Evolutionary conservation across 371 early-diverging fungal genomes (phyloP).

Genomic region (Circinella minor): DNA sequence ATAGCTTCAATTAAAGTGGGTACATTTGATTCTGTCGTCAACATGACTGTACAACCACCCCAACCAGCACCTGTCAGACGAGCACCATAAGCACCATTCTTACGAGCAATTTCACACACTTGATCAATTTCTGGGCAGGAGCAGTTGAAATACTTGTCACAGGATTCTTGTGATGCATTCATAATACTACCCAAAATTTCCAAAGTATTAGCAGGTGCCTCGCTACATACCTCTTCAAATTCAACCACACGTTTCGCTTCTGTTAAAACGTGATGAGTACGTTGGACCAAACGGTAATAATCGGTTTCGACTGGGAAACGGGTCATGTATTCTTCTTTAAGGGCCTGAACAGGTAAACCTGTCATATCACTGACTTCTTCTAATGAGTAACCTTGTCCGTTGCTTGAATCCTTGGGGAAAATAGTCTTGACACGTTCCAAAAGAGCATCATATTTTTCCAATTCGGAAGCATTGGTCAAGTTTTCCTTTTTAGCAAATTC

Average conservation of each 20-base stretch:
- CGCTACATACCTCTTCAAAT: conserved; percentile 75
- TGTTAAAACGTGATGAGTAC: conserved; percentile 83
- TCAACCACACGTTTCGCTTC: conserved; percentile 86
- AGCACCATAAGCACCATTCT: conserved; percentile 81
- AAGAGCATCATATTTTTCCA: conserved; percentile 19
- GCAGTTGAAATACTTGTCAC: conserved; percentile 84
- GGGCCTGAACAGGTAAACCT: conserved; percentile 54
- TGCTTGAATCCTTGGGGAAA: conserved; percentile 33
- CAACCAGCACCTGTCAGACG: conserved; percentile 95
- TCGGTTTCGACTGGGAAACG: conserved; percentile 73
- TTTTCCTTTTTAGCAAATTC: neutral
- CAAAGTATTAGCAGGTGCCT: conserved; percentile 37
- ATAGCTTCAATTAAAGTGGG: conserved; percentile 65
- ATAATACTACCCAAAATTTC: conserved; percentile 80
- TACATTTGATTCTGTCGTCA: conserved; percentile 74
- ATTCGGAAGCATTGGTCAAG: neutral
- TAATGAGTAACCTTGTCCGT: conserved; percentile 60
- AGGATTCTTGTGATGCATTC: conserved; percentile 89
- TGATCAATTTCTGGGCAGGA: conserved; percentile 88
- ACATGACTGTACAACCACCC: conserved; percentile 93
- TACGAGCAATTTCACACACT: conserved; percentile 72
- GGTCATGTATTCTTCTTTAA: conserved; percentile 67
- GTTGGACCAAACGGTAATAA: conserved; percentile 75
- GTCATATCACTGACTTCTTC: conserved; percentile 68
- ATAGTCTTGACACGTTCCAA: conserved; percentile 21